Evolutionary conservation across 2,329 filamentous ascomycete species (phyloP), one percentile per base, ranked within the genome.

Genomic region (Phyllosticta paracitricarpa): DNA sequence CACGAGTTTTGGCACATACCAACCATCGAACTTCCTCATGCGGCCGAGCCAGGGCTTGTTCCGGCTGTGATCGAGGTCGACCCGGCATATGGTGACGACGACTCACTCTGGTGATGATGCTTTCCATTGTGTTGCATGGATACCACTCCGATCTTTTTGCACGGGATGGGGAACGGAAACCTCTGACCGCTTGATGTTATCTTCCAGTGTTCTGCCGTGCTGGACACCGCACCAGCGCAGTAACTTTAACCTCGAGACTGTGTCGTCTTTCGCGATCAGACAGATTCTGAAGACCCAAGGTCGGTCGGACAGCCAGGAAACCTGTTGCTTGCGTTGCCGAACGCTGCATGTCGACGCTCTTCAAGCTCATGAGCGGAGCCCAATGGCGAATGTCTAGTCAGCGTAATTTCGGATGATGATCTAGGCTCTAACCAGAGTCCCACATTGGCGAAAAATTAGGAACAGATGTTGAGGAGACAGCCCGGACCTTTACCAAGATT

Each of bases 61-160:
- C 58, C 57, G 2, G 62, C 61, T 22, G 28, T 68, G 5, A 70
- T 73, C 56, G 72, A 74, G 48, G 71, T 72, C 2, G 72, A 73
- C 63, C 70, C 71, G 0, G 65, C 63, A 6, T 73, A 72, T 52
- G 30, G 61, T 33, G 60, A 58, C 14, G 60, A 62, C n/a, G 60
- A 58, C 40, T 62, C 51, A 55, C 30, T 54, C 12, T 54, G 28
- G n/a, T 26, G 9, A 7, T 24, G 12, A 51, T 28, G 53, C 35
- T n/a, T n/a, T 4, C 3, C 7, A 6, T n/a, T 4, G 40, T 6
- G 4, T 7, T 17, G 40, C n/a, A 4, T n/a, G n/a, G 28, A 30
- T 4, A 30, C 9, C 28, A 2, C 7, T 30, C 7, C 28, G 28
- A 30, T 30, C 28, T 30, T 30, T 48, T 17, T 48, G 40, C 6